A percentile compares a stretch with the other conserved stretches of the same genome.
Conservation (phyloP, 2,329 filamentous ascomycete genomes). For the Neopestalotiopsis clavispora region DNA sequence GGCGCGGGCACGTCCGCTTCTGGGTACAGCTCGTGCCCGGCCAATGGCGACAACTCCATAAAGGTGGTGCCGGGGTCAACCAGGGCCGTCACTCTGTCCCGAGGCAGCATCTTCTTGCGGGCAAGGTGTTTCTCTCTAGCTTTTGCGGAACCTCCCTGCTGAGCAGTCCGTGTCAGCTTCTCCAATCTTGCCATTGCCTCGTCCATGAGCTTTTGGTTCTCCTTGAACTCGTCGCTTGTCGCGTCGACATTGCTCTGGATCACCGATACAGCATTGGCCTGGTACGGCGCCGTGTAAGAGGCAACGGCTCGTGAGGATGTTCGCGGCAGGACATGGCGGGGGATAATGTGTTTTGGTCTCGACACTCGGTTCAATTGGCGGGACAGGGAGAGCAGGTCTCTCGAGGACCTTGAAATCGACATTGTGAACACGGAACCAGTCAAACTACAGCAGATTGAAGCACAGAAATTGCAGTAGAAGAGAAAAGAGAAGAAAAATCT, state of each 20-base stretch:
- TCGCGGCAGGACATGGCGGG: slow-evolving; percentile 32
- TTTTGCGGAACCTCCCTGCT: slow-evolving; percentile 79
- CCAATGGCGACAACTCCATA: slow-evolving; percentile 90
- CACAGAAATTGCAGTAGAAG: slow-evolving; percentile 16
- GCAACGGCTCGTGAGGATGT: slow-evolving; percentile 54
- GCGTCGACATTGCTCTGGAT: slow-evolving; percentile 79
- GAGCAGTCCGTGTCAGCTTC: slow-evolving; percentile 71
- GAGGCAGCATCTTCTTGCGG: slow-evolving; percentile 90
- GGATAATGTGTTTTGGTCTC: slow-evolving; percentile 25
- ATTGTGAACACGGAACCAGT: slow-evolving; percentile 38
- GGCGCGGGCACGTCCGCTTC: slow-evolving; percentile 88
- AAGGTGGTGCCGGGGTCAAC: slow-evolving; percentile 91
- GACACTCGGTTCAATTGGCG: slow-evolving; percentile 44
- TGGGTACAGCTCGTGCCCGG: slow-evolving; percentile 83
- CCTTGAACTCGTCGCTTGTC: slow-evolving; percentile 76
- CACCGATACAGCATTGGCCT: slow-evolving; percentile 82
- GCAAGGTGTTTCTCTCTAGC: slow-evolving; percentile 86
- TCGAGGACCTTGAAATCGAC: slow-evolving; percentile 52
- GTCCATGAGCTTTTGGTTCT: slow-evolving; percentile 80
- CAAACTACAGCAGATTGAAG: slow-evolving; percentile 22
- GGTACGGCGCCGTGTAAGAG: slow-evolving; percentile 79
- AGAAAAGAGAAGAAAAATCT: slow-evolving; percentile 24
- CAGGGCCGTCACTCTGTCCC: slow-evolving; percentile 85
- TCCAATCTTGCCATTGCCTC: slow-evolving; percentile 73
- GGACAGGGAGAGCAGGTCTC: slow-evolving; percentile 49